Conservation (phyloP, 345 rosid species). For the Microthlaspi erraticum region DNA sequence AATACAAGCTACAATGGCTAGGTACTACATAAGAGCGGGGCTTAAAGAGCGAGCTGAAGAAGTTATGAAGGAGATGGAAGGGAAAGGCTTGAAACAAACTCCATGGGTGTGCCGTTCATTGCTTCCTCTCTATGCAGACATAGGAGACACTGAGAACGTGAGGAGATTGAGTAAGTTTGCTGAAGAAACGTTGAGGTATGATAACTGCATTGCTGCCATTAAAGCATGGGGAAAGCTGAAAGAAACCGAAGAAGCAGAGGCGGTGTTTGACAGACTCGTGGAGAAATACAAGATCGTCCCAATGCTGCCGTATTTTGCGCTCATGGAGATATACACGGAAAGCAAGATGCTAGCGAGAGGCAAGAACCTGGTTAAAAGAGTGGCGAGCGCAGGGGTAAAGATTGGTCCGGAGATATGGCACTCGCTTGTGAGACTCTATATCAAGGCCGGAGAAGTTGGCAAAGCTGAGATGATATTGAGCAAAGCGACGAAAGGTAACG, state of each 20-base stretch:
- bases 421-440: conserved; percentile 71
- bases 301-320: conserved; percentile 53
- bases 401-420: conserved; percentile 84
- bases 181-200: conserved; percentile 53
- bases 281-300: conserved; percentile 53
- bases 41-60: conserved; percentile 60
- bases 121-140: conserved; percentile 78
- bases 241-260: conserved; percentile 78
- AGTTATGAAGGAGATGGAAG: conserved; percentile 77
- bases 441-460: conserved; percentile 79
- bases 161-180: conserved; percentile 73
- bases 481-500: conserved; percentile 59
- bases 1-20: conserved; percentile 61
- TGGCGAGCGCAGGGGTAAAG: conserved; percentile 65
- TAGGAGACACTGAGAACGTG: conserved; percentile 78
- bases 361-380: conserved; percentile 64
- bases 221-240: conserved; percentile 88
- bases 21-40: conserved; percentile 68
- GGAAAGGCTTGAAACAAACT: conserved; percentile 56
- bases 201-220: conserved; percentile 66
- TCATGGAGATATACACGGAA: conserved; percentile 74
- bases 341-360: conserved; percentile 78
- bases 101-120: conserved; percentile 61
- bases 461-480: conserved; percentile 74
- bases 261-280: conserved; percentile 59